Base-by-base conservation (phyloP, 257 asterid species). In the Penstemon barbatus region DNA sequence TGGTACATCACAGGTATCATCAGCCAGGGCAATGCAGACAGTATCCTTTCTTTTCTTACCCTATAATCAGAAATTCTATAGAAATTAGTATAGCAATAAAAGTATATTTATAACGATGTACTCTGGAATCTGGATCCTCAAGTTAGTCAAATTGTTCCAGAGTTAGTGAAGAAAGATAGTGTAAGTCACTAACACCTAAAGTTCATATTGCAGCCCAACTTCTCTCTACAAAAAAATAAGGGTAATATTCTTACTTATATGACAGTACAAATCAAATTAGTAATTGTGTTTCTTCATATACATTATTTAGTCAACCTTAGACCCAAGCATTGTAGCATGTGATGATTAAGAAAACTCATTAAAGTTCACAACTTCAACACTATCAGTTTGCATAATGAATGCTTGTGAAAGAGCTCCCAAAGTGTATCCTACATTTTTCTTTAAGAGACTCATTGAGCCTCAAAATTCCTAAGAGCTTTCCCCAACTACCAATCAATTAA, bases 11-110 rank as follows among this genome's bases (percentile, higher is more conserved):
- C 90, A 85, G 7, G 78, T 66, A 13, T 89, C 96, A 8, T 87
- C 96, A 61, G 96, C 96, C 66, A 89, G 90, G n/a, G 95, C 92
- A 74, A 87, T 85, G 81, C 90, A 86, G 8, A 89, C 92, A 0
- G 92, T 87, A 72, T 89, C 96, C 79, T 89, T 87, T 73, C 96
- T 87, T 78, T 89, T 89, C 87, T 85, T 89, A 8, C 96, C 96
- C 96, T 89, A 80, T 40, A 83, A 77, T 71, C 38, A 63, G 56
- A 52, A 63, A 40, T 25, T 44, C 49, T 48, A 44, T 52, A 75
- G 48, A 56, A 52, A 39, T 52, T 38, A 48, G 60, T 55, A 56
- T 57, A 68, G 11, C 50, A 59, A 50, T 62, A 18, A 8, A 39
- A 39, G 45, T 15, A 57, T 10, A 18, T 1, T 1, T 52, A 62